A percentile compares a stretch with the other conserved stretches of the same genome.
phyloP scores from a whole-genome alignment of 2,329 filamentous ascomycete genomes.

The Aspergillus sp. region DNA sequence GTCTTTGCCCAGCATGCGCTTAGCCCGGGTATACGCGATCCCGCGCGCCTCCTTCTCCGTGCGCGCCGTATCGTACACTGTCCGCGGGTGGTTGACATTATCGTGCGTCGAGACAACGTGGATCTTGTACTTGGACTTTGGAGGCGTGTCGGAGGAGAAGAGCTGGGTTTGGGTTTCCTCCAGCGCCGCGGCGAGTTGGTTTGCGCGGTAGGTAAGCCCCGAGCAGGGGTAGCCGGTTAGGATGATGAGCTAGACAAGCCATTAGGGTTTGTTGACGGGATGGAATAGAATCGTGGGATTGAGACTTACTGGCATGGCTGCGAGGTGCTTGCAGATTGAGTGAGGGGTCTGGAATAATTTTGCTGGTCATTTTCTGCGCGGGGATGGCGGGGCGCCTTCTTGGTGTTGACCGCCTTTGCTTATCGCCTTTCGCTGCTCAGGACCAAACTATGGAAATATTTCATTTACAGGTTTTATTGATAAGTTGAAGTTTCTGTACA shows the following conservation, averaged over 20 bases:
- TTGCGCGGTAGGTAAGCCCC: constrained; percentile 61
- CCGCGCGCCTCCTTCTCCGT: constrained; percentile 65
- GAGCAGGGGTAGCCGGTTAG: constrained; percentile 64
- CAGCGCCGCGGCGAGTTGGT: constrained; percentile 56
- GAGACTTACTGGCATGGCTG: background rate
- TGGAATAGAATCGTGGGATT: background rate
- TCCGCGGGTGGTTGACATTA: constrained; percentile 42
- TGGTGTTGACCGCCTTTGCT: constrained; percentile 11
- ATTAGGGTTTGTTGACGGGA: background rate
- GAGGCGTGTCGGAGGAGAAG: constrained; percentile 34
- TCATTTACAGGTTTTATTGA: background rate
- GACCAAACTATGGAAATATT: background rate
- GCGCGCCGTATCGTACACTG: constrained; percentile 57
- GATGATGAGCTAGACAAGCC: constrained; percentile 53
- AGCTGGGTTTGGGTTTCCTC: constrained; percentile 49
- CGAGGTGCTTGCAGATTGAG: constrained; percentile 5
- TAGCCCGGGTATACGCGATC: constrained; percentile 61
- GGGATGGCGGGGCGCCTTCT: background rate
- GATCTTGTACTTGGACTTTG: constrained; percentile 48
- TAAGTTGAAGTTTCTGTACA: background rate
- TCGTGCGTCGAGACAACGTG: constrained; percentile 43
- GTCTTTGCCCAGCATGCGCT: constrained; percentile 57
- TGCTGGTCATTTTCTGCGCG: constrained; percentile 8
- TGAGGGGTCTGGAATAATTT: constrained; percentile 21
- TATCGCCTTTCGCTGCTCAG: background rate